These are phyloP conservation scores for Tephrocybe sp. DNA, from an alignment of 768 basidiomycete species.

Conservation along the genomic window DNA sequence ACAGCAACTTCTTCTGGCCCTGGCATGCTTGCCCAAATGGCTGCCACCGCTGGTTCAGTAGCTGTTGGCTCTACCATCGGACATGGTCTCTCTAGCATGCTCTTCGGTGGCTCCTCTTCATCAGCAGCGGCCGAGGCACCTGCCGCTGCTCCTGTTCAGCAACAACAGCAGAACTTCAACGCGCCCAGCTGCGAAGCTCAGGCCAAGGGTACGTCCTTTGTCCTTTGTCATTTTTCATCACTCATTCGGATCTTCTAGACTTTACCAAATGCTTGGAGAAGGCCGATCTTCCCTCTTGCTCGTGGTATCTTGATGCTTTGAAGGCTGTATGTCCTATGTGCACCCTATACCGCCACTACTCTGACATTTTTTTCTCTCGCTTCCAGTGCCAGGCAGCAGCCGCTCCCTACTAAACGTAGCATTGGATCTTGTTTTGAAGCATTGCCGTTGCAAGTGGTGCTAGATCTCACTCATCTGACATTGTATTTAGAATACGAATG, in stretches of 20 bases:
- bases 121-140: slow-evolving; percentile 45
- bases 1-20: slow-evolving; percentile 47
- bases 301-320: slow-evolving; percentile 85
- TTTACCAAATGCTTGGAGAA: slow-evolving; percentile 85
- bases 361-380: slow-evolving; percentile 13
- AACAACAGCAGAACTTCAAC: slow-evolving; percentile 40
- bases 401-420: slow-evolving; percentile 42
- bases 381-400: slow-evolving; percentile 75
- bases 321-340: slow-evolving; percentile 64
- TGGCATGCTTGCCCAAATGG: slow-evolving; percentile 81
- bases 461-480: neutral
- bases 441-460: neutral
- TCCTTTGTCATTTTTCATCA: neutral
- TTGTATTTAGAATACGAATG: slow-evolving; percentile 8
- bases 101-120: slow-evolving; percentile 70
- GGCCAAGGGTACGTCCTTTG: slow-evolving; percentile 61
- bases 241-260: slow-evolving; percentile 39
- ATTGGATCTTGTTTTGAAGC: neutral
- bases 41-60: slow-evolving; percentile 87
- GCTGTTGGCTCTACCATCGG: slow-evolving; percentile 86
- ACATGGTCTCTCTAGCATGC: slow-evolving; percentile 87
- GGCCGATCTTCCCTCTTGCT: slow-evolving; percentile 74
- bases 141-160: slow-evolving; percentile 48
- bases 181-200: slow-evolving; percentile 68
- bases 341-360: neutral